Percentiles rank a stretch among this genome's conserved stretches.
phyloP scores from a whole-genome alignment of 352 stramenopile species.

The Phytopythium boreale region DNA sequence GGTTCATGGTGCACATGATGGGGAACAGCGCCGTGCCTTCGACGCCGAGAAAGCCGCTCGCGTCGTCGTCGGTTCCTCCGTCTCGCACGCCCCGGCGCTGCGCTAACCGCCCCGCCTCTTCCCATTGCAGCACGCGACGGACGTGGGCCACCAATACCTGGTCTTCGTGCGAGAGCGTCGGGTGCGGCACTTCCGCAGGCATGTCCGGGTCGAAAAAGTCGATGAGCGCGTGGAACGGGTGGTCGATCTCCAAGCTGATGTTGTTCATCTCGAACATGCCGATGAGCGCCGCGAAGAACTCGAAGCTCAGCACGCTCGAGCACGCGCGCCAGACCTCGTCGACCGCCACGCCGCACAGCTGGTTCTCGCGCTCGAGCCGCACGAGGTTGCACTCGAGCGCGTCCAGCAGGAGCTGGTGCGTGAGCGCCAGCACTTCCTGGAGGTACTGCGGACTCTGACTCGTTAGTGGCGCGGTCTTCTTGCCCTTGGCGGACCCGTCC shows the following conservation, averaged over 20 bases:
- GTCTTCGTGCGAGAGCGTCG: constrained; percentile 23
- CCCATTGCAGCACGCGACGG: constrained; percentile 40
- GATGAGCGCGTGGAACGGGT: constrained; percentile 71
- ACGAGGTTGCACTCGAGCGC: constrained; percentile 70
- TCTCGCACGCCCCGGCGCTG: not conserved
- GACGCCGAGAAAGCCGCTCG: constrained; percentile 42
- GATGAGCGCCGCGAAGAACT: constrained; percentile 89
- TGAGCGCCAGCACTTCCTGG: constrained; percentile 56
- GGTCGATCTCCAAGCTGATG: constrained; percentile 89
- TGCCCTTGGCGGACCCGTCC: not conserved
- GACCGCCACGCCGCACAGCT: constrained; percentile 49
- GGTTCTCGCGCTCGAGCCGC: constrained; percentile 55
- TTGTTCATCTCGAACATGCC: constrained; percentile 98
- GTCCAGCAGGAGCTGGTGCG: constrained; percentile 61
- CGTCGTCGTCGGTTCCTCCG: constrained; percentile 9
- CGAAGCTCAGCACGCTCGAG: constrained; percentile 64
- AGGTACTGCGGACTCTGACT: constrained; percentile 30
- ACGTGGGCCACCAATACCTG: constrained; percentile 33
- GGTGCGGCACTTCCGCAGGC: constrained; percentile 26
- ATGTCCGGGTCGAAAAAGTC: constrained; percentile 65
- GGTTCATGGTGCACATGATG: constrained; percentile 96
- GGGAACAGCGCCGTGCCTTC: constrained; percentile 94
- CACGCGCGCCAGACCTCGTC: constrained; percentile 62
- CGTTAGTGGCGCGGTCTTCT: not conserved
- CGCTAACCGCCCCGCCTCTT: constrained; percentile 47